Evolutionary conservation across 768 basidiomycete genomes (phyloP), one percentile per base, ranked within the genome.

Genomic region (Cystofilobasidium ferigula): DNA sequence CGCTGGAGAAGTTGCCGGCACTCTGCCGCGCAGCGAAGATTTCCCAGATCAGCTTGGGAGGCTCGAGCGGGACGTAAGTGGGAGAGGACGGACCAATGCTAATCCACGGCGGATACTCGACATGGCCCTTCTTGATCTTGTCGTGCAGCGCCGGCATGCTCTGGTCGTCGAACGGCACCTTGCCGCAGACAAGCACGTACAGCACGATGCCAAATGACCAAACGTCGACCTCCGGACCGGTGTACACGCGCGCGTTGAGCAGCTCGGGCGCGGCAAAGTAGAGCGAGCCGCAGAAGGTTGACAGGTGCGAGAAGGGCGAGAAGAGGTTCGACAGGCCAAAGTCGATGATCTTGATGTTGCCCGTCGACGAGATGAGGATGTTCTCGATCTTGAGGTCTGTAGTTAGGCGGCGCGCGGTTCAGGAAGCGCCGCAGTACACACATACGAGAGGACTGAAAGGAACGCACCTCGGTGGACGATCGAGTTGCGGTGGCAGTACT

Each of bases 321-420:
- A 86, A 98, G 16, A 99, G 81, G 78, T 98, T 99, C 2, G 94
- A 97, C 10, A 99, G 81, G 57, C 95, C 95, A 77, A 98, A 99
- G 77, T 99, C 94, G 76, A 98, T 99, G 69, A 98, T 97, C 82
- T 98, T 99, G 81, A 98, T 98, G 78, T 97, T 98, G 14, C 95
- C 95, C 0, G 89, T 89, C 70, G 95, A 91, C 1, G 91, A 95
- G 71, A 99, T 98, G 74, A 99, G 86, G 72, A 99, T 99, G 79
- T 97, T 98, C 78, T 99, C 94, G 74, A 99, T 99, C 81, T 99
- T 99, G 70, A 99, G 86, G 79, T 99, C 77, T 75, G 40, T 20
- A 24, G 7, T 3, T 20, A 26, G 16, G 45, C 22, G 0, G 47
- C 9, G 14, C 16, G 36, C 16, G 28, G 54, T 16, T 7, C 5